A percentile compares a stretch with the other conserved stretches of the same genome.
phyloP scores from a whole-genome alignment of 2,329 filamentous ascomycete species.

The Claviceps paspali region DNA sequence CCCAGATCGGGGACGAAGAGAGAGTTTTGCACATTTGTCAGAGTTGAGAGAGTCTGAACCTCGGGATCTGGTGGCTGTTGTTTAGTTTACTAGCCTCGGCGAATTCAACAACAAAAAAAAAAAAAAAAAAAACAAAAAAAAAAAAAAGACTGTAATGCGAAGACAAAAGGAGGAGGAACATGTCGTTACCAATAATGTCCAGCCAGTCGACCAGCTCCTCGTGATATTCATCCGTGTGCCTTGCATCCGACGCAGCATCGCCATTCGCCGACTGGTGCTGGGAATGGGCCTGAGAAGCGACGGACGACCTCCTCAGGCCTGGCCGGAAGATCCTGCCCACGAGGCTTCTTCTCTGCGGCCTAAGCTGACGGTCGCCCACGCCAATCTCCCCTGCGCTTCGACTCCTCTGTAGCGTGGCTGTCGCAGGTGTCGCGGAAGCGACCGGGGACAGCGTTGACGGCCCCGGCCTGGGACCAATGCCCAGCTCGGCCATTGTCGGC shows the following conservation, averaged over 20 bases:
- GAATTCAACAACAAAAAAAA: background rate
- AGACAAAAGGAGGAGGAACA: too few relatives aligned
- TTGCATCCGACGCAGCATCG: conserved; percentile 7
- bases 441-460: conserved; percentile 12
- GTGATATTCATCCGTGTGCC: conserved; percentile 19
- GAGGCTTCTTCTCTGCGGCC: conserved; percentile 1
- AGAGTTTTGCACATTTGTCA: conserved; percentile 83
- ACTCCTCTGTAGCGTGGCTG: background rate
- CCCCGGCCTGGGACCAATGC: conserved; percentile 5
- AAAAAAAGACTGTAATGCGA: too few relatives aligned
- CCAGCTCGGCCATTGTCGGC: conserved; percentile 21
- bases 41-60: conserved; percentile 64
- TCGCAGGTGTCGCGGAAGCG: conserved; percentile 14
- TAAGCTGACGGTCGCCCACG: background rate
- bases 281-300: background rate
- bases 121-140: background rate
- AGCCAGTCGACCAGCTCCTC: conserved; percentile 25
- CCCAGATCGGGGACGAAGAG: conserved; percentile 77
- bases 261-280: conserved; percentile 1
- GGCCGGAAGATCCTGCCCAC: conserved; percentile 5
- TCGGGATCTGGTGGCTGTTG: conserved; percentile 54
- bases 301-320: conserved; percentile 1
- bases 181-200: conserved; percentile 22
- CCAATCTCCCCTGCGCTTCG: background rate
- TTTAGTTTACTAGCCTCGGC: background rate